These are phyloP conservation scores for Malus fusca DNA, from an alignment of 306 rosid genomes.

Conservation along the genomic window DNA sequence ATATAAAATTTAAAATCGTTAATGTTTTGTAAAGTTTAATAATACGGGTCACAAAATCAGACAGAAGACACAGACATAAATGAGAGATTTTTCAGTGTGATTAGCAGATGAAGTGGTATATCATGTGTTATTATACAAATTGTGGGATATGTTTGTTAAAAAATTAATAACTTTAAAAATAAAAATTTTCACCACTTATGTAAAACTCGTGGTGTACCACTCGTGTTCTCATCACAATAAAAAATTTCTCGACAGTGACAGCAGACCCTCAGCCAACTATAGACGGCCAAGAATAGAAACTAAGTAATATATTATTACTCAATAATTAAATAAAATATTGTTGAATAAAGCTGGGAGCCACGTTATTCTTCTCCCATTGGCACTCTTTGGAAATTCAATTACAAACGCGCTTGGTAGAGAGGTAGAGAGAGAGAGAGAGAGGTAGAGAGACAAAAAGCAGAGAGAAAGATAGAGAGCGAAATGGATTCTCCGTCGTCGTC, in stretches of 20 bases:
- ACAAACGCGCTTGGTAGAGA: background rate
- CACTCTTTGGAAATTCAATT: background rate
- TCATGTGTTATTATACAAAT: no score
- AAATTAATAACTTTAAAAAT: no score
- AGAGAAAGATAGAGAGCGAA: background rate
- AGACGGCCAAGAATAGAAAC: background rate
- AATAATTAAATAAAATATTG: background rate
- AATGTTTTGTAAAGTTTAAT: no score
- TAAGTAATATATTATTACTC: no score
- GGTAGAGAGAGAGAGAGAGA: background rate
- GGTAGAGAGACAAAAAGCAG: background rate
- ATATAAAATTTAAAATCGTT: no score
- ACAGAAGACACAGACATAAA: fast-evolving
- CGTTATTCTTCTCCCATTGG: background rate
- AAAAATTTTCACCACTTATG: no score
- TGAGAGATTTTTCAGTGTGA: no score
- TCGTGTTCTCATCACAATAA: no score
- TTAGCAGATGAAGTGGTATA: fast-evolving
- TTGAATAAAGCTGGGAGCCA: background rate
- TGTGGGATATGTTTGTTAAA: no score
- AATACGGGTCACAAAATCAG: no score
- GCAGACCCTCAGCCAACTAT: background rate
- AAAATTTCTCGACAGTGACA: no score
- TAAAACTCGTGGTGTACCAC: no score
- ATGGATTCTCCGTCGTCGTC: conserved; percentile 42